These are phyloP conservation scores for Yamadazyma dendronema DNA, from an alignment of 1,139 yeast species.

Conservation along the genomic window DNA sequence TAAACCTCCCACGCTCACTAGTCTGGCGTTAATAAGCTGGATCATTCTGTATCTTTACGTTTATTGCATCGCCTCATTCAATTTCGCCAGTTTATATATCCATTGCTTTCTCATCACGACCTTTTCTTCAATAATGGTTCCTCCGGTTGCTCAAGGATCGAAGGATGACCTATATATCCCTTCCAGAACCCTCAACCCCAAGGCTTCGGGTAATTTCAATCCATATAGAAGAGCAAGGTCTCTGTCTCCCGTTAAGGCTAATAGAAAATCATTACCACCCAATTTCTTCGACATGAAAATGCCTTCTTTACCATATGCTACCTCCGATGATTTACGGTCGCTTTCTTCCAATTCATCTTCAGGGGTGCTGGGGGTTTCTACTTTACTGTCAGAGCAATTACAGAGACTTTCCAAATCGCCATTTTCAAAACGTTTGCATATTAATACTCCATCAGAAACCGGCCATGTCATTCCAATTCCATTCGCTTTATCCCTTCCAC, in stretches of 20 bases:
- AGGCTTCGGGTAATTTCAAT: background rate
- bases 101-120: background rate
- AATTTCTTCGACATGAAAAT: constrained; percentile 22
- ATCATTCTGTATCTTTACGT: background rate
- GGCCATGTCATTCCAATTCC: constrained; percentile 41
- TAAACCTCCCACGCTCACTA: background rate
- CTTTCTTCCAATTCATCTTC: constrained; percentile 15
- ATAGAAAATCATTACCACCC: constrained; percentile 26
- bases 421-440: constrained; percentile 36
- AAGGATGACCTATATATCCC: constrained; percentile 22
- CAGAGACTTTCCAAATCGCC: constrained; percentile 36
- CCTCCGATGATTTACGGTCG: constrained; percentile 15
- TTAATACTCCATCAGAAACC: constrained; percentile 26
- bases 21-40: background rate
- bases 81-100: background rate
- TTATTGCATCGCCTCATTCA: background rate
- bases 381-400: constrained; percentile 23
- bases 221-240: constrained; percentile 27
- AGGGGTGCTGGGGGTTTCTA: constrained; percentile 7
- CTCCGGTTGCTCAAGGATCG: constrained; percentile 9
- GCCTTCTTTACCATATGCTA: constrained; percentile 23
- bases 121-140: background rate
- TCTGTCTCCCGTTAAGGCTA: constrained; percentile 27
- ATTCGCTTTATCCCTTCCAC: constrained; percentile 42
- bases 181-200: background rate